Evolutionary conservation across 768 basidiomycete genomes (phyloP).

Genomic region (Boletus pseudopeckii): DNA sequence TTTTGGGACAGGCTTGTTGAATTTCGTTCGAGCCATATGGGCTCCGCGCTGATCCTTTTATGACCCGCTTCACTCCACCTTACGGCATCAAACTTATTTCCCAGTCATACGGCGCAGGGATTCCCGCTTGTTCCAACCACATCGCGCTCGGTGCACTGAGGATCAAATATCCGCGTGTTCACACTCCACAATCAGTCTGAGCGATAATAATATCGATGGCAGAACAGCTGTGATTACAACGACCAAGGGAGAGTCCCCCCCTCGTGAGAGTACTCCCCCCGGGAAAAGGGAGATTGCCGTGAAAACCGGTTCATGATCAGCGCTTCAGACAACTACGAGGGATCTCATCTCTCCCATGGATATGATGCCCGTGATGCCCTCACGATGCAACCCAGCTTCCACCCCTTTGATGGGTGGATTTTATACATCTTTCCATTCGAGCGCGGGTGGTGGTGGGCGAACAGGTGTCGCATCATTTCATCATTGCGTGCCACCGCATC

Average conservation of each 20-base stretch:
- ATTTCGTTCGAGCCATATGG: neutral
- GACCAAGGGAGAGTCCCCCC: too few species aligned
- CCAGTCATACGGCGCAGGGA: neutral
- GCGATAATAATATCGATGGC: too few species aligned
- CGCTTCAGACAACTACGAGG: neutral
- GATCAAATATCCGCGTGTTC: slow-evolving; percentile 3
- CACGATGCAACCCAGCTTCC: too few species aligned
- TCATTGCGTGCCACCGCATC: slow-evolving; percentile 8
- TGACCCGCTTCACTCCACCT: neutral
- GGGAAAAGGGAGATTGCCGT: neutral
- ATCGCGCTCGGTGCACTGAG: neutral
- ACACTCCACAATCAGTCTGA: neutral
- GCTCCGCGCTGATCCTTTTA: neutral
- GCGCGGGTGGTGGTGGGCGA: slow-evolving; percentile 7
- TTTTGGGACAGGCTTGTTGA: too few species aligned
- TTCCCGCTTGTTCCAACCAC: neutral
- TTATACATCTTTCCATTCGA: slow-evolving; percentile 11
- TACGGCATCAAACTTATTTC: slow-evolving; percentile 13
- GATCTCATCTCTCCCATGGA: slow-evolving; percentile 11
- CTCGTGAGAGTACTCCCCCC: too few species aligned
- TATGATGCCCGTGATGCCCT: slow-evolving; percentile 9
- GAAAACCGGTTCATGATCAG: slow-evolving; percentile 22
- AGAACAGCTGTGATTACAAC: neutral
- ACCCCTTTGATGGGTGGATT: neutral
- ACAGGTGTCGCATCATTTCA: slow-evolving; percentile 8